phyloP scores from a whole-genome alignment of 106 monocot species.

The Allium sativum region DNA sequence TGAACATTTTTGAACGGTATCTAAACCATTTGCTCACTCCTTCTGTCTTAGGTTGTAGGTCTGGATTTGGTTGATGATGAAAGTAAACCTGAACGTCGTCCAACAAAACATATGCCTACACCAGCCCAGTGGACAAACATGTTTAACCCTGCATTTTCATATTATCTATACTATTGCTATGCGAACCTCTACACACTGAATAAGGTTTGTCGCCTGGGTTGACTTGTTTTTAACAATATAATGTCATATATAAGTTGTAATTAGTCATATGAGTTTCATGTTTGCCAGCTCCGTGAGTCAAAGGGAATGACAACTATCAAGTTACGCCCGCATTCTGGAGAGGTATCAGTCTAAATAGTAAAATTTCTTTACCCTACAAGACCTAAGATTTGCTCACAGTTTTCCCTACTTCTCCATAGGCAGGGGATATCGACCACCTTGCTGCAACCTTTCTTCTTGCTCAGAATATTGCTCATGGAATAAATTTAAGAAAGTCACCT shows the following conservation, averaged over 20 bases:
- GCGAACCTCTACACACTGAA: slow-evolving; percentile 84
- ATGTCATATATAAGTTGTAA: no score
- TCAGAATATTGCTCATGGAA: slow-evolving; percentile 78
- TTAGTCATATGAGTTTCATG: no score
- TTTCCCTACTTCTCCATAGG: slow-evolving; percentile 19
- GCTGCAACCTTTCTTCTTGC: slow-evolving; percentile 79
- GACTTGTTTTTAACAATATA: no score
- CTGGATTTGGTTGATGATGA: slow-evolving; percentile 96
- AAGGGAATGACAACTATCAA: slow-evolving; percentile 98
- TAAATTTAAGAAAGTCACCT: slow-evolving; percentile 84
- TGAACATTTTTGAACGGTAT: no score
- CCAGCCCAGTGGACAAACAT: slow-evolving; percentile 84
- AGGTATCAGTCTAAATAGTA: slow-evolving; percentile 27
- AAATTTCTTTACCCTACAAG: not conserved
- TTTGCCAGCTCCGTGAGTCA: slow-evolving; percentile 71
- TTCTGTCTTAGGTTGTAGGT: no score
- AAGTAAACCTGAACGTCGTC: slow-evolving; percentile 96
- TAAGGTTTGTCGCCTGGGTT: slow-evolving; percentile 32
- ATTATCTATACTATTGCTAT: slow-evolving; percentile 88
- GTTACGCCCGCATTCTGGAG: slow-evolving; percentile 86
- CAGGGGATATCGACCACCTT: slow-evolving; percentile 90
- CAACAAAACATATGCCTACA: slow-evolving; percentile 98
- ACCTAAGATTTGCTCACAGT: slow-evolving; percentile 9
- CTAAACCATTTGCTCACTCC: no score
- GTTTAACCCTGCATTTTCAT: slow-evolving; percentile 91